These are phyloP conservation scores for Pseudisothecium myosuroides DNA, from an alignment of 225 moss, liverwort and hornwort species.

Conservation along the genomic window DNA sequence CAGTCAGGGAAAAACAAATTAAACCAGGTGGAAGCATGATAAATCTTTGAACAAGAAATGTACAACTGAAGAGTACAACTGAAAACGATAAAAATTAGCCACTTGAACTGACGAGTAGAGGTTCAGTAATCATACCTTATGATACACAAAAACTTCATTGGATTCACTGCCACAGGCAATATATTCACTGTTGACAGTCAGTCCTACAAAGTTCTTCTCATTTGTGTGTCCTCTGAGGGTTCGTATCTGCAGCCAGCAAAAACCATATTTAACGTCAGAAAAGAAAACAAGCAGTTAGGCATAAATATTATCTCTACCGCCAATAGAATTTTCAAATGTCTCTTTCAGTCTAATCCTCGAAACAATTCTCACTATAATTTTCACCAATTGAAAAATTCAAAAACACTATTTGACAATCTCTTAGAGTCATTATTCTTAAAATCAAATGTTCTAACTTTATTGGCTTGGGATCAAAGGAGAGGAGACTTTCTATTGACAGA, in stretches of 20 bases:
- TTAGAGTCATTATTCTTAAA: background rate
- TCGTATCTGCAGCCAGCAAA: slow-evolving; percentile 38
- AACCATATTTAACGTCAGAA: background rate
- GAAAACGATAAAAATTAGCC: background rate
- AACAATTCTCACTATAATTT: too few relatives aligned
- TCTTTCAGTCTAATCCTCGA: too few relatives aligned
- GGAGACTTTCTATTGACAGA: background rate
- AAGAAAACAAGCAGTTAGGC: background rate
- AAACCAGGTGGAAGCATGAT: background rate
- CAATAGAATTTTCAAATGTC: too few relatives aligned
- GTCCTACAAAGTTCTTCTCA: slow-evolving; percentile 88
- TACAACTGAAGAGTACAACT: background rate
- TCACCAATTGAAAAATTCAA: background rate
- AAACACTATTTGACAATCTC: background rate
- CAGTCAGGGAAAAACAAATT: background rate
- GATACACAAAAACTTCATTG: slow-evolving; percentile 90
- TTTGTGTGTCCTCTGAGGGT: slow-evolving; percentile 86
- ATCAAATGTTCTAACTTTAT: background rate
- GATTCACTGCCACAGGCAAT: slow-evolving; percentile 96
- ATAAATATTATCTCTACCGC: background rate
- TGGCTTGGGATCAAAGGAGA: background rate
- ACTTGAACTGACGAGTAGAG: background rate
- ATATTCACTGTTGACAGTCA: slow-evolving; percentile 85
- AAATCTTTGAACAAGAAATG: background rate
- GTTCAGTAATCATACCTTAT: slow-evolving; percentile 37